Base-by-base conservation (phyloP, 2,329 filamentous ascomycete species). In the Didymella lethalis region DNA sequence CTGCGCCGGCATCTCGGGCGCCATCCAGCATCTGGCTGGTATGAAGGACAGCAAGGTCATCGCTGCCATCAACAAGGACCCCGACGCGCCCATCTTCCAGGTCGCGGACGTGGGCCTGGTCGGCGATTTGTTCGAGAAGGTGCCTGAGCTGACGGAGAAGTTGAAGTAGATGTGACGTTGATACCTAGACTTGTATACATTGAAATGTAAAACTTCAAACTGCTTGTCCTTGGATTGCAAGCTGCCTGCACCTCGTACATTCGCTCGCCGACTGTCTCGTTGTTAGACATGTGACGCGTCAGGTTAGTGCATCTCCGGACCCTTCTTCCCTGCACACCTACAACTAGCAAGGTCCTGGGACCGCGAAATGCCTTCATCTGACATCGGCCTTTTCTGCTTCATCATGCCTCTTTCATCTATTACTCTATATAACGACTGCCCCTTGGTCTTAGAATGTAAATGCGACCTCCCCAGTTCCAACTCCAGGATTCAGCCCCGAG, bases 41-140 rank as follows among this genome's bases (percentile, higher is more conserved):
- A 99, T 99, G 95, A 99, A 99, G 86, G 95, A 99, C 76, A 97
- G 93, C 83, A 99, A 99, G 83, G 95, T 99, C 59, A 99, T 99
- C 81, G 95, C 94, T 23, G 92, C 92, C 14, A 98, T 99, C 75
- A 99, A 99, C 85, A 99, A 99, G 83, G 95, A 99, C 75, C 83
- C 88, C 4, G 95, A 99, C 79, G 95, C 95, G 57, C 95, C 95
- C 29, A 99, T 99, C 70, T 99, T 99, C 85, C 95, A 99, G 80
- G 88, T 99, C 59, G 95, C 95, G 4, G 95, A 99, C 79, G 93
- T 98, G 53, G 95, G 95, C 12, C 82, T 99, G 51, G 94, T 99
- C 5, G 94, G 93, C 40, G 95, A 99, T 82, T 80, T 99, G 70
- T 98, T 98, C 75, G 92, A 97, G 57, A 93, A 92, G 82, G 92